Conservation (phyloP, 495 filamentous ascomycete genomes). For the Penicillium steckii region DNA sequence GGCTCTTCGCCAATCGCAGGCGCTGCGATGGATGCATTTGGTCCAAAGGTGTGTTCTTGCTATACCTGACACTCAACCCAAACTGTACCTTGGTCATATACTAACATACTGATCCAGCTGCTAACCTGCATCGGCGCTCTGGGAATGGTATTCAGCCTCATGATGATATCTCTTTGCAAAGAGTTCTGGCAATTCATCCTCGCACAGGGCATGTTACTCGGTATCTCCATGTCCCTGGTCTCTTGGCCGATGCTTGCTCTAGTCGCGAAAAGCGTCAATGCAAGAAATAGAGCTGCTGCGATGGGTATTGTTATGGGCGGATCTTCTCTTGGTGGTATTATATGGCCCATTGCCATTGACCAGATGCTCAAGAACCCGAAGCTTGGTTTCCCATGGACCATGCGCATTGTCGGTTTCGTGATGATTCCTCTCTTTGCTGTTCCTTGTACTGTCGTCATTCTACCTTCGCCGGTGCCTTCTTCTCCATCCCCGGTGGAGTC, state of each 20-base stretch:
- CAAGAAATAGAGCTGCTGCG: slow-evolving; percentile 47
- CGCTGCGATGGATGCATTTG: slow-evolving; percentile 37
- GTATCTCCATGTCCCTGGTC: slow-evolving; percentile 48
- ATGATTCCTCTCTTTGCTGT: slow-evolving; percentile 56
- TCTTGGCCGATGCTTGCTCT: slow-evolving; percentile 51
- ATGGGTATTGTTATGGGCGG: slow-evolving; percentile 55
- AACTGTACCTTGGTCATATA: too few relatives aligned
- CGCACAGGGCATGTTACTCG: slow-evolving; percentile 57
- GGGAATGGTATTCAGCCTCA: slow-evolving; percentile 41
- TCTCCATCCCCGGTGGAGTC: neutral
- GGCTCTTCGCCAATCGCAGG: slow-evolving; percentile 33
- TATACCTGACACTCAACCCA: too few relatives aligned
- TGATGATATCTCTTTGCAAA: slow-evolving; percentile 59
- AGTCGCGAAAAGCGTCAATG: slow-evolving; percentile 54
- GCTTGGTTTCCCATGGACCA: slow-evolving; percentile 49
- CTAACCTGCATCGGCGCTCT: slow-evolving; percentile 27
- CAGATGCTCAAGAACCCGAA: slow-evolving; percentile 27
- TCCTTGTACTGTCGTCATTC: slow-evolving; percentile 32
- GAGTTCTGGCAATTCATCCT: slow-evolving; percentile 64
- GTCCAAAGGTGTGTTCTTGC: slow-evolving; percentile 32
- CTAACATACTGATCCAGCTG: slow-evolving; percentile 16
- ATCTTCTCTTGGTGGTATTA: slow-evolving; percentile 56
- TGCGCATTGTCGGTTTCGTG: slow-evolving; percentile 49
- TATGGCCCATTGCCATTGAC: slow-evolving; percentile 46
- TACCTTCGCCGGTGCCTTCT: neutral